phyloP scores from a whole-genome alignment of 2,329 filamentous ascomycete species.

The Claviceps sp. region DNA sequence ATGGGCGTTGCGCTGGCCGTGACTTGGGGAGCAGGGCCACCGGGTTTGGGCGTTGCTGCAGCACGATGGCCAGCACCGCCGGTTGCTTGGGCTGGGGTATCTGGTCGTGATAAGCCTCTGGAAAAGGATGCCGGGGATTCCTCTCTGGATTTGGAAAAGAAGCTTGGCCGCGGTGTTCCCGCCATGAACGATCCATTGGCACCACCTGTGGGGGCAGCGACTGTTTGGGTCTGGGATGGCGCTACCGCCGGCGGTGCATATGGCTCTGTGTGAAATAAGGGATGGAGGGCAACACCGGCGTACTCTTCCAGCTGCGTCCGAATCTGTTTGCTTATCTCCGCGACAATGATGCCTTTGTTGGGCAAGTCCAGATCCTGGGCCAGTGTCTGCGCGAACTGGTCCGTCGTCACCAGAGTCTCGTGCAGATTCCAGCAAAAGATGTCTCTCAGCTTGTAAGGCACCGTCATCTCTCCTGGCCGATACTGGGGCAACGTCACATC shows the following conservation, averaged over 20 bases:
- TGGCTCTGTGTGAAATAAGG: conserved; percentile 61
- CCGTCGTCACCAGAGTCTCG: conserved; percentile 84
- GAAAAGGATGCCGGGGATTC: conserved; percentile 23
- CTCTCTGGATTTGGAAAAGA: conserved; percentile 23
- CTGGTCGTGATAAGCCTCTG: conserved; percentile 31
- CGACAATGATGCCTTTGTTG: conserved; percentile 52
- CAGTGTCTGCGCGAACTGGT: conserved; percentile 83
- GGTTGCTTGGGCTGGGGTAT: conserved; percentile 43
- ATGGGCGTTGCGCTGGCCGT: conserved; percentile 58
- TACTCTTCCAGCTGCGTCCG: conserved; percentile 93
- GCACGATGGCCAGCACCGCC: conserved; percentile 6
- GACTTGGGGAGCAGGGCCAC: conserved; percentile 35
- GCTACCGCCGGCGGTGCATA: conserved; percentile 15
- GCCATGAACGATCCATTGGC: conserved; percentile 9
- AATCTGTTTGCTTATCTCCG: conserved; percentile 85
- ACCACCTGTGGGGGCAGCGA: conserved; percentile 4
- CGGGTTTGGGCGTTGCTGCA: conserved; percentile 31
- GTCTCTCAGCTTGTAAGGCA: conserved; percentile 80
- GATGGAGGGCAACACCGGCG: conserved; percentile 83
- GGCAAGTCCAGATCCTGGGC: conserved; percentile 91
- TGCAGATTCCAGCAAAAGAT: conserved; percentile 98
- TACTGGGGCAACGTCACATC: conserved; percentile 69
- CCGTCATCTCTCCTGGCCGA: conserved; percentile 62
- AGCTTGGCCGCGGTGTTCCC: conserved; percentile 17
- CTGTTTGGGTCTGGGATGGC: conserved; percentile 8